Percentiles rank a stretch among this genome's conserved stretches.
Evolutionary conservation across 495 filamentous ascomycete genomes (phyloP).

Genomic region (Penicillium atrosanguineum): DNA sequence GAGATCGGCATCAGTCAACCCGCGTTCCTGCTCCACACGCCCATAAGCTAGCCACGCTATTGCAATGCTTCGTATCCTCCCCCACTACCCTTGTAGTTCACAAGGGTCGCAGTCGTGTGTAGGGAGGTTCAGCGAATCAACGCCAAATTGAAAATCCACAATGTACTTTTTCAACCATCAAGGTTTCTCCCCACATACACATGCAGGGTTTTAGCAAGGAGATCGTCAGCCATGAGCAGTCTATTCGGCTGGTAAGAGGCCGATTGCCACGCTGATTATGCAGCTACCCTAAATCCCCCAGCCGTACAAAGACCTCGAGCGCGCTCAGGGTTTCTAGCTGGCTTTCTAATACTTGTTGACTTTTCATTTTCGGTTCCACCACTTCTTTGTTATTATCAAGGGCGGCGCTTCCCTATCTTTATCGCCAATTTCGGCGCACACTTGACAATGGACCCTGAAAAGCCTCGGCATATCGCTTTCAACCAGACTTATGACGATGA

Average conservation of each 20-base stretch:
- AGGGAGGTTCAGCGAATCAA: background rate
- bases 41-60: background rate
- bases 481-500: background rate
- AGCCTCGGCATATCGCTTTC: background rate
- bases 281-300: background rate
- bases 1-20: background rate
- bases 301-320: background rate
- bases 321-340: background rate
- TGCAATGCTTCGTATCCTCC: background rate
- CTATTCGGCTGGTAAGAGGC: background rate
- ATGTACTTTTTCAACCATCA: too few relatives aligned
- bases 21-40: background rate
- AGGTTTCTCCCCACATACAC: background rate
- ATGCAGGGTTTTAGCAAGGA: background rate
- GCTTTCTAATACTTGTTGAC: background rate
- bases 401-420: background rate
- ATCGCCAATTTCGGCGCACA: background rate
- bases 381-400: background rate
- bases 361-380: background rate
- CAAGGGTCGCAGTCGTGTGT: background rate
- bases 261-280: background rate
- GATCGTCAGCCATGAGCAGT: background rate
- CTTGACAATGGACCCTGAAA: background rate
- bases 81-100: background rate
- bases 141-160: background rate